Base-by-base conservation (phyloP, 768 basidiomycete species). In the Infundibulicybe gibba region DNA sequence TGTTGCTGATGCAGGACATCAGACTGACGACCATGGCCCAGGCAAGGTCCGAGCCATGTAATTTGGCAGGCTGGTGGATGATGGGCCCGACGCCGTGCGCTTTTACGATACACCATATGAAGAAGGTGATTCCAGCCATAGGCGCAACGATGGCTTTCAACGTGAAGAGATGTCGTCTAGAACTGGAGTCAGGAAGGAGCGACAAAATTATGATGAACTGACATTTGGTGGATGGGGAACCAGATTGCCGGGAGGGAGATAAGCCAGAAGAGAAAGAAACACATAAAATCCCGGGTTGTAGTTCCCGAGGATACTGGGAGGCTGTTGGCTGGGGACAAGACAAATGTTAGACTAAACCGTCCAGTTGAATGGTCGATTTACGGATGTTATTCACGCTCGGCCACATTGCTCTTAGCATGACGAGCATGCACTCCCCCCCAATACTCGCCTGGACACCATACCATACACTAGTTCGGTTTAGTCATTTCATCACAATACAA, bases 261-360 rank as follows among this genome's bases (percentile, higher is more conserved):
- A 20, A 90, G 66, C 84, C 87, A 92, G 72, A 91, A 94, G 48
- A 93, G 71, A 74, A 93, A 85, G 78, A 93, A 93, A 54, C 80
- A 81, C 69, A 89, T 67, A 54, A 85, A 87, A 65, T 87, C 81
- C 44, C 77, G 75, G n/a, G 85, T 83, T 46, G 73, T 85, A 30
- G 80, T 90, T 38, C 88, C 87, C 49, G 86, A 81, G 11, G 81
- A 83, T 17, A 69, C 74, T n/a, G 87, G 83, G 56, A 90, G 73
- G 49, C 74, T 70, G 70, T 91, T 91, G 19, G 79, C 81, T 87
- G 53, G 10, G 13, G 13, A 37, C 3, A 6, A 2, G 40, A 14
- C 20, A n/a, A 19, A n/a, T 17, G 20, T 16, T 33, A 6, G 32
- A 43, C 45, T n/a, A 3, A 17, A 25, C 31, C 20, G 25, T 16